Evolutionary conservation across 352 stramenopile genomes (phyloP).

Genomic region (Pythium rhizo-oryzae): DNA sequence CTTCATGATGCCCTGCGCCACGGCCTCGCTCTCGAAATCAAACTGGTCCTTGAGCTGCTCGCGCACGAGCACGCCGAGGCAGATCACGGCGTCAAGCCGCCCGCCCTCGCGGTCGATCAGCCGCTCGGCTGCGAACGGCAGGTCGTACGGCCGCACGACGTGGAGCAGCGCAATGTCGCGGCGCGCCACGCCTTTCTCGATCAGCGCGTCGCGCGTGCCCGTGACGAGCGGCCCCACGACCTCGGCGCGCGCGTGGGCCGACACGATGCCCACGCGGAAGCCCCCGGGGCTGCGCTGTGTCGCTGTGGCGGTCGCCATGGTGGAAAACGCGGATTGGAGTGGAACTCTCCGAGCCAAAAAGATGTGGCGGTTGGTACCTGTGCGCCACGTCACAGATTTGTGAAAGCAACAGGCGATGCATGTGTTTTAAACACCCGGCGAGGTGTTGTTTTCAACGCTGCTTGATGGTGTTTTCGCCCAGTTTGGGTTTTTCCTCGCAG

Average conservation of each 20-base stretch:
- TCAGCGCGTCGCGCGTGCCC: slow-evolving; percentile 22
- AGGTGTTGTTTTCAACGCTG: slow-evolving; percentile 5
- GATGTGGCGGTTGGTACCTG: not conserved
- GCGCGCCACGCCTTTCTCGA: slow-evolving; percentile 22
- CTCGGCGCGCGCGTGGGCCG: slow-evolving; percentile 20
- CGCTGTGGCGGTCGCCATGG: not conserved
- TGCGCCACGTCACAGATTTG: slow-evolving; percentile 21
- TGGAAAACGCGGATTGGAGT: not conserved
- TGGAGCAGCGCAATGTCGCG: slow-evolving; percentile 26
- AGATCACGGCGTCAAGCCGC: slow-evolving; percentile 23
- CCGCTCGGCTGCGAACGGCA: slow-evolving; percentile 29
- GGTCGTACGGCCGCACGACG: slow-evolving; percentile 23
- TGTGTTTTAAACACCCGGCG: not conserved
- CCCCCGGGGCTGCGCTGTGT: not conserved
- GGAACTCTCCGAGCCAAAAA: too few species aligned
- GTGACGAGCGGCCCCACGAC: slow-evolving; percentile 26
- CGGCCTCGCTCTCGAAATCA: slow-evolving; percentile 21
- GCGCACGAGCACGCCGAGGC: slow-evolving; percentile 25
- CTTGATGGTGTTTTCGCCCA: not conserved
- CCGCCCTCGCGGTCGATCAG: slow-evolving; percentile 18
- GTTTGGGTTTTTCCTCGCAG: slow-evolving; percentile 6
- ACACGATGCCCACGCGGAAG: slow-evolving; percentile 27
- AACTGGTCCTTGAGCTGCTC: slow-evolving; percentile 28
- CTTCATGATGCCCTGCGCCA: slow-evolving; percentile 34
- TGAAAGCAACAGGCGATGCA: not conserved